Conservation (phyloP, 225 moss, liverwort and hornwort genomes). For the Pseudoscleropodium purum region DNA sequence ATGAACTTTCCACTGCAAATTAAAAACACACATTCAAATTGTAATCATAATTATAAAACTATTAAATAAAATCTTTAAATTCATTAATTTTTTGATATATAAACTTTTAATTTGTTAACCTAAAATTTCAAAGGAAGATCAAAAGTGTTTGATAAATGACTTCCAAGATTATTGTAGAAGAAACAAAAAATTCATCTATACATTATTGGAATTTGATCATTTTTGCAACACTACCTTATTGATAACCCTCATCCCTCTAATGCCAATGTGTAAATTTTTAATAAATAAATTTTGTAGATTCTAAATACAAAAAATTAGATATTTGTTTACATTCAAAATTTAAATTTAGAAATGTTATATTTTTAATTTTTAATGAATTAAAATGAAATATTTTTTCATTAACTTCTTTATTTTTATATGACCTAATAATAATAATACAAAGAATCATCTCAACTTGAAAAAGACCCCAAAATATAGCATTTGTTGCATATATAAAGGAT, state of each 20-base stretch:
- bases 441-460: neutral
- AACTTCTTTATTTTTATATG: neutral
- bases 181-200: neutral
- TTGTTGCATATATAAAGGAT: neutral
- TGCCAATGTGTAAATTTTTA: neutral
- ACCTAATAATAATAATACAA: neutral
- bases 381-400: neutral
- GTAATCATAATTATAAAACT: neutral
- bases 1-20: neutral
- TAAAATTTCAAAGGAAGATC: neutral
- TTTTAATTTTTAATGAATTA: too few relatives aligned
- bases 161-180: neutral
- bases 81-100: neutral
- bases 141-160: neutral
- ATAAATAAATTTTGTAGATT: too few relatives aligned
- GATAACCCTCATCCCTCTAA: neutral
- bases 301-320: too few relatives aligned
- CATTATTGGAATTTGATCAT: neutral
- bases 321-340: too few relatives aligned
- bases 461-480: neutral
- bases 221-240: neutral
- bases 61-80: too few relatives aligned
- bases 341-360: too few relatives aligned
- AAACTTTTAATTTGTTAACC: neutral
- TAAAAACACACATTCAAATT: neutral